Evolutionary conservation across 1,139 yeast genomes (phyloP).

Genomic region (Yamadazyma aaseri): DNA sequence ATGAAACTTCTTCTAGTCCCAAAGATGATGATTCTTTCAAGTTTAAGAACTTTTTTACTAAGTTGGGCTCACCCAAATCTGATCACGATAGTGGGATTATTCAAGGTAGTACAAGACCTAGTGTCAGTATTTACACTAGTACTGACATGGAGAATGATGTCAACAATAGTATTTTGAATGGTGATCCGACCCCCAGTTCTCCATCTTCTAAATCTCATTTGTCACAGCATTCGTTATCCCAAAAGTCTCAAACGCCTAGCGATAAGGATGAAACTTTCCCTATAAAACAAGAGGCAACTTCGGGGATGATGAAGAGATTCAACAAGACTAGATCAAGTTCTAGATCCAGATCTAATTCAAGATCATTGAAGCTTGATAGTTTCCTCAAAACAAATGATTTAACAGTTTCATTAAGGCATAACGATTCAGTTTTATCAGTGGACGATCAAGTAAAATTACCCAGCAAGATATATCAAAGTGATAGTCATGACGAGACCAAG

Average conservation of each 20-base stretch:
- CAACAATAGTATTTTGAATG: background rate
- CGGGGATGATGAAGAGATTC: constrained; percentile 11
- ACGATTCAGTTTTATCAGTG: constrained; percentile 39
- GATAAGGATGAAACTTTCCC: constrained; percentile 2
- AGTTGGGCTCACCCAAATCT: constrained; percentile 10
- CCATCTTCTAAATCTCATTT: background rate
- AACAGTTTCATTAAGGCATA: constrained; percentile 40
- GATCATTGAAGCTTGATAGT: constrained; percentile 2
- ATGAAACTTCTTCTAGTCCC: constrained; percentile 1
- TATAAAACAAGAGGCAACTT: constrained; percentile 9
- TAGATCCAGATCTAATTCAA: constrained; percentile 3
- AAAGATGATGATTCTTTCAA: constrained; percentile 14
- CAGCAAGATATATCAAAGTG: constrained; percentile 7
- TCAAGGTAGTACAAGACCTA: constrained; percentile 1
- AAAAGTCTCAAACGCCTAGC: background rate
- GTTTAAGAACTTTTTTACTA: constrained; percentile 26
- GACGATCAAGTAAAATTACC: constrained; percentile 25
- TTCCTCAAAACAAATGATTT: constrained; percentile 18
- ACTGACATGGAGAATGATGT: background rate
- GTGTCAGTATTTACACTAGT: constrained; percentile 1
- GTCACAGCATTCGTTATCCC: background rate
- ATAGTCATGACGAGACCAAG: constrained; percentile 2
- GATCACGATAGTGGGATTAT: background rate
- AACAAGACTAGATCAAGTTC: constrained; percentile 8
- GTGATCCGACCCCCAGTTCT: background rate